These are phyloP conservation scores for Triangularia setosa DNA, from an alignment of 2,329 filamentous ascomycete genomes.

Conservation along the genomic window DNA sequence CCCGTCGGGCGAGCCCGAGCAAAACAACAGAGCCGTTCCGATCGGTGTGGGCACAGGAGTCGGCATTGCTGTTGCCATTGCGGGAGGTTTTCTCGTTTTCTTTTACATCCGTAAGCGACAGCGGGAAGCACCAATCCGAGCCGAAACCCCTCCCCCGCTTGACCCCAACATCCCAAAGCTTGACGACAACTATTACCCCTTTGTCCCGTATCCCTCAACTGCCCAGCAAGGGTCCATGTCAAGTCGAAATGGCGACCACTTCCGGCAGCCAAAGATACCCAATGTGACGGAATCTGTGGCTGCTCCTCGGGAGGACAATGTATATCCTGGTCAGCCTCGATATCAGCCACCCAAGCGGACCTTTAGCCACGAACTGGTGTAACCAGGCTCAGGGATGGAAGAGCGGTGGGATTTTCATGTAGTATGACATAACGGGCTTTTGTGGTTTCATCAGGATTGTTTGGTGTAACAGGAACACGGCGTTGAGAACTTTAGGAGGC, in stretches of 20 bases:
- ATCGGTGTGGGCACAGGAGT: slow-evolving; percentile 18
- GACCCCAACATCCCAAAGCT: slow-evolving; percentile 4
- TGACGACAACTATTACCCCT: not conserved
- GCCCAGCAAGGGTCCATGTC: not conserved
- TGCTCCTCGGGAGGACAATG: not conserved
- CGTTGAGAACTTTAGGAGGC: not conserved
- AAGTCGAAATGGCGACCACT: not conserved
- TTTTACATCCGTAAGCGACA: slow-evolving; percentile 20
- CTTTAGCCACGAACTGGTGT: not conserved
- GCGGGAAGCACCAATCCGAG: slow-evolving; percentile 10
- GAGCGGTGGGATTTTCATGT: not conserved
- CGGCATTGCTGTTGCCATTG: slow-evolving; percentile 12
- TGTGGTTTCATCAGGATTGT: not conserved
- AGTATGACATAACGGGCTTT: not conserved
- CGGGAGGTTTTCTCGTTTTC: slow-evolving; percentile 11
- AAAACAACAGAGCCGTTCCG: slow-evolving; percentile 3
- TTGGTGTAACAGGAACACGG: not conserved
- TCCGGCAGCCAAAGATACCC: not conserved
- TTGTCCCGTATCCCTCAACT: not conserved
- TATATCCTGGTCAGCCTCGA: not conserved
- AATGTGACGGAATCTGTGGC: not conserved
- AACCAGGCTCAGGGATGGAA: not conserved
- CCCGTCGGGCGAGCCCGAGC: not conserved
- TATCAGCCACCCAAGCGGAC: not conserved
- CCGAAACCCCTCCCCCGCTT: slow-evolving; percentile 20